phyloP scores from a whole-genome alignment of 495 filamentous ascomycete species.

The Chaetomium tenue region DNA sequence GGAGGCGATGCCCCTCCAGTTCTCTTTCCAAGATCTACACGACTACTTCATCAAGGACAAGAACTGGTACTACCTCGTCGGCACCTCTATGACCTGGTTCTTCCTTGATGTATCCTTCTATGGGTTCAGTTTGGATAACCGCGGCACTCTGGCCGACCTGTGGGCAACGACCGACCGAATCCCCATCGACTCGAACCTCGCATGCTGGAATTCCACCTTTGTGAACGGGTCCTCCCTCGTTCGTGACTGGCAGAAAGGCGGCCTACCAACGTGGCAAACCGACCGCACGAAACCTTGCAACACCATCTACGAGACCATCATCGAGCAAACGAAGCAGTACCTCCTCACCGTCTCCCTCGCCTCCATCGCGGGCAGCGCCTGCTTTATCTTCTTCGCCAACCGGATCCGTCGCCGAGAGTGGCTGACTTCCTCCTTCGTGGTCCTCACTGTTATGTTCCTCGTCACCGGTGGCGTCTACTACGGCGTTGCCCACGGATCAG shows the following conservation, averaged over 20 bases:
- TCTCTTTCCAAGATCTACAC: constrained; percentile 33
- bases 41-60: constrained; percentile 37
- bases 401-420: constrained; percentile 56
- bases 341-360: constrained; percentile 63
- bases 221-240: constrained; percentile 40
- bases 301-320: constrained; percentile 62
- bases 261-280: constrained; percentile 38
- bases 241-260: constrained; percentile 25
- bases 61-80: constrained; percentile 41
- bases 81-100: constrained; percentile 42
- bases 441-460: constrained; percentile 71
- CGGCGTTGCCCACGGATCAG: constrained; percentile 40
- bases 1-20: constrained; percentile 32
- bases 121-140: constrained; percentile 39
- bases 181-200: constrained; percentile 30
- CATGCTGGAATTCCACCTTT: constrained; percentile 56
- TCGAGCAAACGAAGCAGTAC: constrained; percentile 67
- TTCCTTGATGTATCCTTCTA: constrained; percentile 43
- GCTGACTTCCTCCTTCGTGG: constrained; percentile 60
- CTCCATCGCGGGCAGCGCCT: constrained; percentile 56
- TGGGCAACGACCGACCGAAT: constrained; percentile 31
- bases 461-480: constrained; percentile 73
- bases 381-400: constrained; percentile 51
- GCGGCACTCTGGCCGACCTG: constrained; percentile 37
- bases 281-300: constrained; percentile 40